A percentile compares a stretch with the other conserved stretches of the same genome.
Conservation (phyloP, 192 early-diverging fungal genomes). For the Dissophora ornata region DNA sequence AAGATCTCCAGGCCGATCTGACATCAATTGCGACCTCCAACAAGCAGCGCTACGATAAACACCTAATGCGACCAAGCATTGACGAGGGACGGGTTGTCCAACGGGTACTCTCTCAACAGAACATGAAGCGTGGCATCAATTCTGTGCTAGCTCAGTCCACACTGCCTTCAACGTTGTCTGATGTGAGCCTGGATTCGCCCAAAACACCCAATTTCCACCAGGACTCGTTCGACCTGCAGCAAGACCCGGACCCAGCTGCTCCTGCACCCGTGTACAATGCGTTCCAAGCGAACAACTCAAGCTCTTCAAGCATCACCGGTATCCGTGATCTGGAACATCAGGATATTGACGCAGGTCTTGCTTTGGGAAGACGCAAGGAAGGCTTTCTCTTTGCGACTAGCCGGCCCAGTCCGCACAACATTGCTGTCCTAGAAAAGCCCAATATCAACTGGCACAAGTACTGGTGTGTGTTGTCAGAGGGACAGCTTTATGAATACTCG, state of each 20-base stretch:
- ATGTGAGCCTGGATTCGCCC: constrained; percentile 16
- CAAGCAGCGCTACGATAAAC: constrained; percentile 8
- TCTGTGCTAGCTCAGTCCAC: neutral
- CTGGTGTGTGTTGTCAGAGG: constrained; percentile 74
- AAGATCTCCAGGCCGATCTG: constrained; percentile 53
- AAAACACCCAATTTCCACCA: constrained; percentile 1
- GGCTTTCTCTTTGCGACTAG: constrained; percentile 73
- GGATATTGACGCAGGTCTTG: constrained; percentile 56
- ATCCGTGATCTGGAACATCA: constrained; percentile 71
- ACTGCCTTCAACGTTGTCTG: neutral
- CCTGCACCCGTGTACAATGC: neutral
- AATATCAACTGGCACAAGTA: constrained; percentile 52
- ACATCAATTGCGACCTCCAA: constrained; percentile 33
- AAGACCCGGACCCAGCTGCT: neutral
- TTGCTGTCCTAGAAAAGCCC: constrained; percentile 35
- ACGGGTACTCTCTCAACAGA: neutral
- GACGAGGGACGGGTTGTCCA: neutral
- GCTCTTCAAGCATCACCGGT: constrained; percentile 59
- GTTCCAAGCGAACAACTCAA: neutral
- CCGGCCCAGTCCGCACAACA: constrained; percentile 49
- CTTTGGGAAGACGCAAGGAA: constrained; percentile 59
- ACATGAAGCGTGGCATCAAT: neutral
- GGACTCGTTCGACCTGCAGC: constrained; percentile 1
- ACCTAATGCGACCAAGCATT: neutral
- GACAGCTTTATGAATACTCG: constrained; percentile 71